phyloP scores from a whole-genome alignment of 345 rosid genomes.

The Aquilaria yunnanensis region DNA sequence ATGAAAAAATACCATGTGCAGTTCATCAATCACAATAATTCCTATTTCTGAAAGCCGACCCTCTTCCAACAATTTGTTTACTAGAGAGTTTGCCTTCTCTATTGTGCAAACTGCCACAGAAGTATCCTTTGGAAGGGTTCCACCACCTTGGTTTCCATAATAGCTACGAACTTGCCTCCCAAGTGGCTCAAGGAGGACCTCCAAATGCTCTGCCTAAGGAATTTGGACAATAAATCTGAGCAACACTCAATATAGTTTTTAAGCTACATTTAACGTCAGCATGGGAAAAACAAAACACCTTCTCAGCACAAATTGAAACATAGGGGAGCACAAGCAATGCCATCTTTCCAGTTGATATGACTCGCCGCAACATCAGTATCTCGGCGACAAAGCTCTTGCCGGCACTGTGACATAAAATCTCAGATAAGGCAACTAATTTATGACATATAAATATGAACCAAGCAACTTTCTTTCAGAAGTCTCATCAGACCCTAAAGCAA shows the following conservation, averaged over 20 bases:
- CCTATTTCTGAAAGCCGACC: constrained; percentile 93
- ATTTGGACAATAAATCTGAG: constrained; percentile 10
- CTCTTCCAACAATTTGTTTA: constrained; percentile 91
- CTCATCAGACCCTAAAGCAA: too few species aligned
- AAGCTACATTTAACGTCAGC: constrained; percentile 7
- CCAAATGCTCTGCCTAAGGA: constrained; percentile 86
- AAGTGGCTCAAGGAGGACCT: constrained; percentile 83
- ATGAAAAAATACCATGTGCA: constrained; percentile 71
- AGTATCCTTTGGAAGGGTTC: constrained; percentile 93
- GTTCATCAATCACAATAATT: constrained; percentile 92
- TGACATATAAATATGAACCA: neutral
- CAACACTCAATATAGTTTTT: constrained; percentile 1
- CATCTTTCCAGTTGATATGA: constrained; percentile 72
- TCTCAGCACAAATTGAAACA: constrained; percentile 92
- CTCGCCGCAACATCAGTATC: constrained; percentile 88
- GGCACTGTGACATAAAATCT: constrained; percentile 48
- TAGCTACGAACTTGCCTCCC: constrained; percentile 90
- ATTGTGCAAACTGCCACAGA: constrained; percentile 98
- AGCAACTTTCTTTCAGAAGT: neutral
- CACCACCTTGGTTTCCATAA: constrained; percentile 97
- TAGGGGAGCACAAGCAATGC: constrained; percentile 96
- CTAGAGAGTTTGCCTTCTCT: constrained; percentile 92
- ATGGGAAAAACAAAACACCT: constrained; percentile 40
- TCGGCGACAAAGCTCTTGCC: constrained; percentile 99
- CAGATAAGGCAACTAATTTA: constrained; percentile 14